Base-by-base conservation (phyloP, 345 rosid genomes). In the Hibiscus trionum region DNA sequence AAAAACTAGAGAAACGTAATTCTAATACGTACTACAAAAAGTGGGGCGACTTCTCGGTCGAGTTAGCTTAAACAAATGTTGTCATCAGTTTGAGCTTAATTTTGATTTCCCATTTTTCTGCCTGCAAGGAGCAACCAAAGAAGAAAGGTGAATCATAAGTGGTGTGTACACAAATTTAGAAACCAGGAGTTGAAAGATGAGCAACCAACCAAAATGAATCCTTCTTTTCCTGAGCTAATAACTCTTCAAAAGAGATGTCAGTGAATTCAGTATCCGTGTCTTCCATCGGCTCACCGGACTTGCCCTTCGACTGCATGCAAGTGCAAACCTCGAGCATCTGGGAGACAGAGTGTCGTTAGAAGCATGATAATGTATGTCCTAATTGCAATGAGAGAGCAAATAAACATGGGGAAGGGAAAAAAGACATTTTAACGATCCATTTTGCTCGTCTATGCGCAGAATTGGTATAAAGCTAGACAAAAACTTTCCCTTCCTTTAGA, bases 181-280 rank as follows among this genome's bases (percentile, higher is more conserved):
- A 59, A 24, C 35, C 29, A 33, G 44, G 26, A 21, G 47, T 16
- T 65, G 27, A 21, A 55, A 53, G 78, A 76, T 56, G 6, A 24
- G 81, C 21, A 61, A 78, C 91, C 56, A 46, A 93, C 98, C 98
- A 93, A 79, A 89, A 93, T 5, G 88, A 80, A 80, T 93, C 96
- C 80, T 88, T 89, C 85, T 93, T 93, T 80, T 93, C 98, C 73
- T 86, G 91, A 61, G 91, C 98, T 80, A 93, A 59, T 75, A 93
- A 76, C 83, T 93, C 97, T 78, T 93, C 98, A 56, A 93, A 91
- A 60, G 97, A 93, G 39, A 93, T 93, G 71, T 89, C 93, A 31
- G 86, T 72, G 70, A 75, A 77, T 73, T 85, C 86, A 3, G 73
- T 46, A 68, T 89, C 93, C 17, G 77, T 63, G 66, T 55, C 79